Base-by-base conservation (phyloP, 148 eudicot species). In the Nepenthes mirabilis region DNA sequence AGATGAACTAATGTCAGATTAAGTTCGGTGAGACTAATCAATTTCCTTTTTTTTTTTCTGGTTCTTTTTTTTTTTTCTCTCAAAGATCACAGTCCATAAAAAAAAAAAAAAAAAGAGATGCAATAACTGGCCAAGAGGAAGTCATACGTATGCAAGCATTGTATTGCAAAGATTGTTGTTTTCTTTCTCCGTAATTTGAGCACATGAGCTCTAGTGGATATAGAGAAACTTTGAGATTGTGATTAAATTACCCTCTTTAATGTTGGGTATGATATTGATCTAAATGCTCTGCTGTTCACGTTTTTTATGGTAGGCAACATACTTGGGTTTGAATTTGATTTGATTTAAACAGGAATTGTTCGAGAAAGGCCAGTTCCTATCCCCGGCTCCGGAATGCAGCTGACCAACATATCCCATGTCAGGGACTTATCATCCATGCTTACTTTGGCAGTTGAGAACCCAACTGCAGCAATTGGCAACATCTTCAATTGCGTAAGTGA, bases 341-440 rank as follows among this genome's bases (percentile, higher is more conserved):
- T 49, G 14, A 11, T 11, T 10, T 49, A 33, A 47, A 37, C 82
- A 91, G 97, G 97, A 59, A 87, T 91, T 64, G 93, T 83, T 9
- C 65, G 97, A 54, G 95, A 87, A 47, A 81, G 97, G 68, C 88
- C 93, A 37, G 70, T 91, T 68, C 95, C 73, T 1, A 91, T 91
- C 60, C 97, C 97, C 5, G 95, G 95, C 23, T 91, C 95, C 2
- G 97, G 97, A 55, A 85, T 91, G 95, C 97, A 91, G 62, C 81
- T 91, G 13, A 88, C 88, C 10, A 88, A 87, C 83, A 87, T 91
- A 57, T 49, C 80, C 50, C 97, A 91, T 56, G 97, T 83, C 51
- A 75, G 62, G 75, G 97, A 91, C 71, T 80, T 91, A 40, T 85
- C 97, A 14, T 91, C 97, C 63, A 91, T 91, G 97, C 88, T 91